Percentiles rank a stretch among this genome's conserved stretches.
These are phyloP conservation scores for Hortiboletus flavorubellus DNA, from an alignment of 768 basidiomycete genomes.

Conservation along the genomic window DNA sequence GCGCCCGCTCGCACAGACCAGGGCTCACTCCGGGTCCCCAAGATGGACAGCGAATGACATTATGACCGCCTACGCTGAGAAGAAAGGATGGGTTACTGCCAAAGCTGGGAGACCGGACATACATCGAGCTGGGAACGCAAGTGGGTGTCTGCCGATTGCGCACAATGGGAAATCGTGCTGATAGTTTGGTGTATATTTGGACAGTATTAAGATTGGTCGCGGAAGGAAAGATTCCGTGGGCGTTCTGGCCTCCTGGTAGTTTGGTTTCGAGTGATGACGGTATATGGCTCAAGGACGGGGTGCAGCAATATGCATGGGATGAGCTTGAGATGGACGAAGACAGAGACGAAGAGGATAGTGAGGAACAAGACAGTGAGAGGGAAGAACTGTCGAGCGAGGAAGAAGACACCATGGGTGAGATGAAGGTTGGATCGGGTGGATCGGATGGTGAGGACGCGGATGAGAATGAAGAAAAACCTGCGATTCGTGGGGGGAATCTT, in stretches of 20 bases:
- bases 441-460: slow-evolving; percentile 10
- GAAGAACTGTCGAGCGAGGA: slow-evolving; percentile 14
- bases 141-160: slow-evolving; percentile 46
- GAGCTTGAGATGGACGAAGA: slow-evolving; percentile 29
- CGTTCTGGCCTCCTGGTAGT: slow-evolving; percentile 71
- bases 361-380: slow-evolving; percentile 21
- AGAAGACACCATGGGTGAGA: neutral
- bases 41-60: slow-evolving; percentile 87
- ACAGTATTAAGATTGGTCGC: slow-evolving; percentile 79
- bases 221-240: slow-evolving; percentile 80
- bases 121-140: slow-evolving; percentile 84
- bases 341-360: slow-evolving; percentile 30
- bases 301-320: slow-evolving; percentile 21
- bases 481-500: slow-evolving; percentile 2
- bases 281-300: slow-evolving; percentile 52
- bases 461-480: neutral
- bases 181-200: neutral
- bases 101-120: slow-evolving; percentile 88
- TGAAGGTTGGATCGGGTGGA: slow-evolving; percentile 10
- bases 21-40: slow-evolving; percentile 9
- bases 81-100: slow-evolving; percentile 85
- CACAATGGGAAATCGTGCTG: neutral
- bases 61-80: slow-evolving; percentile 69
- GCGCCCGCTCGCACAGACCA: slow-evolving; percentile 19
- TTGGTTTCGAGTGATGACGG: slow-evolving; percentile 38